phyloP scores from a whole-genome alignment of 2,329 filamentous ascomycete species.

The Graphium sp. region DNA sequence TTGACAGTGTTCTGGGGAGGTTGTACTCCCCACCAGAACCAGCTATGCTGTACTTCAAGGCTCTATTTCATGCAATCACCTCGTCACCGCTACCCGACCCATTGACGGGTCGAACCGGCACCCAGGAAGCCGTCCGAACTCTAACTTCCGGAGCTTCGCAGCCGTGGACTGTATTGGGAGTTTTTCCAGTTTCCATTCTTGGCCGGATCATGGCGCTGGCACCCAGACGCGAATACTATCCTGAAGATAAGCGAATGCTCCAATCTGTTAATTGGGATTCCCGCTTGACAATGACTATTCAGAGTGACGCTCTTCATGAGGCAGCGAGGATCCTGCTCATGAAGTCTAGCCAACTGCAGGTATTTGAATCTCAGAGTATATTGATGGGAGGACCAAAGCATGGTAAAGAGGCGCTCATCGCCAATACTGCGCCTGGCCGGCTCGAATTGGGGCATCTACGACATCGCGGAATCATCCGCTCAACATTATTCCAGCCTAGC shows the following conservation, averaged over 20 bases:
- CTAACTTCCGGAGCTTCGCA: conserved; percentile 31
- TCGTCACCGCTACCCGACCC: conserved; percentile 39
- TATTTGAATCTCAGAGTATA: no score
- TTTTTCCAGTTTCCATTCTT: background rate
- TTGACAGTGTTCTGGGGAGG: conserved; percentile 36
- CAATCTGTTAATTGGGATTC: conserved; percentile 24
- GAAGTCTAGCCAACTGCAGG: no score
- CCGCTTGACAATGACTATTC: conserved; percentile 14
- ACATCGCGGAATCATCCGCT: no score
- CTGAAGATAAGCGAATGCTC: conserved; percentile 12
- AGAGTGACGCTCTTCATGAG: conserved; percentile 20
- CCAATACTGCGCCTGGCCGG: no score
- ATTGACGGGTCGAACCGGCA: conserved; percentile 40
- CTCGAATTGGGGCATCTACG: no score
- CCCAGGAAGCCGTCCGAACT: conserved; percentile 37
- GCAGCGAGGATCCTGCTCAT: no score
- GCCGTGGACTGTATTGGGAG: conserved; percentile 23
- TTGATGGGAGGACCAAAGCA: no score
- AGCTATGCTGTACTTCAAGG: conserved; percentile 34
- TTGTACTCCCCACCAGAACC: conserved; percentile 41
- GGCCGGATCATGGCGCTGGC: conserved; percentile 9
- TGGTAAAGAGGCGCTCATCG: no score
- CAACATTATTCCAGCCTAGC: no score
- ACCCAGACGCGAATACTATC: conserved; percentile 18
- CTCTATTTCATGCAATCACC: conserved; percentile 41